Percentiles rank a stretch among this genome's conserved stretches.
Evolutionary conservation across 768 basidiomycete species (phyloP).

Genomic region (Leccinum subgranulosum): DNA sequence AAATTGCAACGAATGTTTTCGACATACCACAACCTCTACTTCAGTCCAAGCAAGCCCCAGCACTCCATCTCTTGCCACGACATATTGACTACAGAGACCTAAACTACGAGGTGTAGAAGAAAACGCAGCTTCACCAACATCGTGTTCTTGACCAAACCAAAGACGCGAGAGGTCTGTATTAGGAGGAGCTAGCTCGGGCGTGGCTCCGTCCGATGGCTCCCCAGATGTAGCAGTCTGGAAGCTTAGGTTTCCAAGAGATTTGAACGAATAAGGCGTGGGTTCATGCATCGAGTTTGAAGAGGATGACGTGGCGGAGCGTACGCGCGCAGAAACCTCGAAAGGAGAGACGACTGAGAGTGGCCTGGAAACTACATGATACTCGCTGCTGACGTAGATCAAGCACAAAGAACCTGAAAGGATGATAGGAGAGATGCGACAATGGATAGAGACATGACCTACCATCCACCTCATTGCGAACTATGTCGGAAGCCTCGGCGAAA

Average conservation of each 20-base stretch:
- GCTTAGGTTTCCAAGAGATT: conserved; percentile 48
- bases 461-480: conserved; percentile 43
- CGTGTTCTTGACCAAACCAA: conserved; percentile 23
- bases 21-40: conserved; percentile 28
- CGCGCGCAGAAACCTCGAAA: conserved; percentile 12
- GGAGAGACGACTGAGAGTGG: conserved; percentile 34
- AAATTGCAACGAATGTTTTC: neutral
- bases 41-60: conserved; percentile 49
- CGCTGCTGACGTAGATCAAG: conserved; percentile 38
- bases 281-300: conserved; percentile 23
- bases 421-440: conserved; percentile 8
- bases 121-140: conserved; percentile 14
- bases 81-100: conserved; percentile 20
- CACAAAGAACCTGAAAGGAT: conserved; percentile 20
- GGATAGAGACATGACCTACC: conserved; percentile 34
- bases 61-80: conserved; percentile 26
- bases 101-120: conserved; percentile 11
- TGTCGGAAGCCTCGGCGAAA: conserved; percentile 40
- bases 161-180: conserved; percentile 20
- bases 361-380: conserved; percentile 45
- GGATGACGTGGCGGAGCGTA: conserved; percentile 17
- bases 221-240: conserved; percentile 38
- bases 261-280: conserved; percentile 49
- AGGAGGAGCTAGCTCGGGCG: conserved; percentile 29
- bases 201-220: conserved; percentile 21